Percentiles rank a stretch among this genome's conserved stretches.
These are phyloP conservation scores for Cucumis hystrix DNA, from an alignment of 306 rosid genomes.

Conservation along the genomic window DNA sequence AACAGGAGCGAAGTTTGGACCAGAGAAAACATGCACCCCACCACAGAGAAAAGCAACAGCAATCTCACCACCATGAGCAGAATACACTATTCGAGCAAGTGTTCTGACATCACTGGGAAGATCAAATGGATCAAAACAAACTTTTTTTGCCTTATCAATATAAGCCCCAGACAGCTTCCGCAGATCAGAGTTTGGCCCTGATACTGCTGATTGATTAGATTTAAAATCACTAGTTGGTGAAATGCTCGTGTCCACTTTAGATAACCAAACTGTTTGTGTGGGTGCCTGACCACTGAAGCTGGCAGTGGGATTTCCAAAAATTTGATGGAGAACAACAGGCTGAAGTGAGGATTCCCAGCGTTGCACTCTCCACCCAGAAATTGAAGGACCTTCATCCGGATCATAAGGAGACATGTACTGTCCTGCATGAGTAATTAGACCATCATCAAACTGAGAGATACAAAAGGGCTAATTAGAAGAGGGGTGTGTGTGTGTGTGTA, in stretches of 20 bases:
- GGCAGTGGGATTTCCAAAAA: slow-evolving; percentile 90
- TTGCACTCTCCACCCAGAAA: slow-evolving; percentile 99
- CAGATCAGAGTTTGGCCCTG: slow-evolving; percentile 38
- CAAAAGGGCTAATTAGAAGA: neutral
- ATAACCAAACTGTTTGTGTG: slow-evolving; percentile 98
- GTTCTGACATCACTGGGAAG: slow-evolving; percentile 98
- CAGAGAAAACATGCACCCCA: slow-evolving; percentile 92
- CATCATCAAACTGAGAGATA: neutral
- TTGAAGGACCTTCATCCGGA: slow-evolving; percentile 98
- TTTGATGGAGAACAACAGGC: slow-evolving; percentile 91
- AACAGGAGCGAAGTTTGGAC: slow-evolving; percentile 75
- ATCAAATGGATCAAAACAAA: slow-evolving; percentile 89
- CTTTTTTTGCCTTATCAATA: slow-evolving; percentile 49
- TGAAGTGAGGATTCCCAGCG: slow-evolving; percentile 99
- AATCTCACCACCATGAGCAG: slow-evolving; percentile 99
- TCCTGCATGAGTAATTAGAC: slow-evolving; percentile 39
- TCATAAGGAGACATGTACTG: slow-evolving; percentile 99
- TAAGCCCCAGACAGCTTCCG: slow-evolving; percentile 34
- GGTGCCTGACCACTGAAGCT: slow-evolving; percentile 93
- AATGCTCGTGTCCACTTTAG: slow-evolving; percentile 82
- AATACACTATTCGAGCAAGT: slow-evolving; percentile 86
- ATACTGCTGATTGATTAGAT: slow-evolving; percentile 42
- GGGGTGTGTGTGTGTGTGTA: neutral
- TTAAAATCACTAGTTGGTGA: slow-evolving; percentile 85
- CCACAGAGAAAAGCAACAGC: slow-evolving; percentile 95